A percentile compares a stretch with the other conserved stretches of the same genome.
Conservation (phyloP, 257 asterid genomes). For the Nicotiana benthamiana region DNA sequence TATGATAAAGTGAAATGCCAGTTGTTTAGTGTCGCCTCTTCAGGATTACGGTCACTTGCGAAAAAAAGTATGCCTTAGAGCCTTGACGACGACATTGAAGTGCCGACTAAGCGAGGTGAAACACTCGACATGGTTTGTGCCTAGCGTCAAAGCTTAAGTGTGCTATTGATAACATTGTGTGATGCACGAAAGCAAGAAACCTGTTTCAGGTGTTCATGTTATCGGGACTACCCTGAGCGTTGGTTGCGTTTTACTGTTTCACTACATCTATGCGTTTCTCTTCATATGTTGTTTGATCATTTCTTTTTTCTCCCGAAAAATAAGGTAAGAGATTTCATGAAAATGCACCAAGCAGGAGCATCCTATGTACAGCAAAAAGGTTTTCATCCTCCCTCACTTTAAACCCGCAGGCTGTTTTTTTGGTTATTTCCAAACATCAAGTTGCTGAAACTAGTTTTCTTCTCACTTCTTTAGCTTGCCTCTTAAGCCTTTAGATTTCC, state of each 20-base stretch:
- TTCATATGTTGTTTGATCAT: neutral
- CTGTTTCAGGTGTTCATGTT: neutral
- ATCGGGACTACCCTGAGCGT: neutral
- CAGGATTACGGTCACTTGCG: too few relatives aligned
- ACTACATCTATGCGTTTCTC: neutral
- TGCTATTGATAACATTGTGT: neutral
- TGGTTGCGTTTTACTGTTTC: neutral
- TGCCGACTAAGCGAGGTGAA: too few relatives aligned
- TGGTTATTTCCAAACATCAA: neutral
- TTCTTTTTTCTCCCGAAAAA: neutral
- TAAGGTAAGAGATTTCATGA: too few relatives aligned
- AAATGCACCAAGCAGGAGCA: too few relatives aligned
- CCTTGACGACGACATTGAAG: too few relatives aligned
- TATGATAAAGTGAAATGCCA: too few relatives aligned
- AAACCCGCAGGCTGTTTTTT: neutral
- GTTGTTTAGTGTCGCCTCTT: too few relatives aligned
- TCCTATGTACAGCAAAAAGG: too few relatives aligned
- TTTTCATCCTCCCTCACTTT: too few relatives aligned
- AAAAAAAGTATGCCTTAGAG: too few relatives aligned
- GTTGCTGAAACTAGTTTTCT: neutral
- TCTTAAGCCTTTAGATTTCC: neutral
- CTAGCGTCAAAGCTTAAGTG: too few relatives aligned
- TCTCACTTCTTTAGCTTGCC: neutral
- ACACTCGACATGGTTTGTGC: too few relatives aligned
- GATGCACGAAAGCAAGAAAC: neutral